These are phyloP conservation scores for Croton setiger DNA, from an alignment of 441 rosid genomes.

Conservation along the genomic window DNA sequence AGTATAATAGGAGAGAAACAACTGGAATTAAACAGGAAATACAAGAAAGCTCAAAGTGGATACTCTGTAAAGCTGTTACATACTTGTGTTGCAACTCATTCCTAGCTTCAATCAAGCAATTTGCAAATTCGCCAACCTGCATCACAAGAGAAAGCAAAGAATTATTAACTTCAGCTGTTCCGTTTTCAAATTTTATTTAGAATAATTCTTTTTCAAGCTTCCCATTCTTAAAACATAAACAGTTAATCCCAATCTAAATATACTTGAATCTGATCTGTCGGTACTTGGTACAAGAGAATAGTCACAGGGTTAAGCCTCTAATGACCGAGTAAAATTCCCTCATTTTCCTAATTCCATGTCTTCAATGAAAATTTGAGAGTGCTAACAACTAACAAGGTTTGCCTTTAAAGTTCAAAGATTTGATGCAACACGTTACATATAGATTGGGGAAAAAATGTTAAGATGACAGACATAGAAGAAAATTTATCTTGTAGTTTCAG, in stretches of 20 bases:
- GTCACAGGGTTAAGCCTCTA: not conserved
- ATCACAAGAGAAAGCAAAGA: constrained; percentile 12
- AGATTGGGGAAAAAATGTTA: not conserved
- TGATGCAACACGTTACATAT: not conserved
- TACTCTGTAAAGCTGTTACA: constrained; percentile 33
- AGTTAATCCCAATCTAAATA: not conserved
- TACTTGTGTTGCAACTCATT: constrained; percentile 82
- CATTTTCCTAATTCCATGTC: not conserved
- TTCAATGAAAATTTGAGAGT: not conserved
- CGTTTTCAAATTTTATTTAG: not conserved
- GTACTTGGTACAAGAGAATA: not conserved
- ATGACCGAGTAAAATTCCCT: not conserved
- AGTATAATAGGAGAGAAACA: not conserved
- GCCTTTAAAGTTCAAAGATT: not conserved
- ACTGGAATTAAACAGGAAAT: not conserved
- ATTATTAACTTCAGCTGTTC: not conserved
- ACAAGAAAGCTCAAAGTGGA: not conserved
- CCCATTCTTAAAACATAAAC: not conserved
- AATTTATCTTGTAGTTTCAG: not conserved
- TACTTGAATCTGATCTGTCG: not conserved
- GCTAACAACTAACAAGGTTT: not conserved
- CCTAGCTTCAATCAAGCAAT: constrained; percentile 75
- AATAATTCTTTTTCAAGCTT: not conserved
- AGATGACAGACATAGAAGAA: not conserved
- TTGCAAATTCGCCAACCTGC: constrained; percentile 82